Percentiles rank a stretch among this genome's conserved stretches.
Conservation (phyloP, 148 eudicot species). For the Arbutus unedo region DNA sequence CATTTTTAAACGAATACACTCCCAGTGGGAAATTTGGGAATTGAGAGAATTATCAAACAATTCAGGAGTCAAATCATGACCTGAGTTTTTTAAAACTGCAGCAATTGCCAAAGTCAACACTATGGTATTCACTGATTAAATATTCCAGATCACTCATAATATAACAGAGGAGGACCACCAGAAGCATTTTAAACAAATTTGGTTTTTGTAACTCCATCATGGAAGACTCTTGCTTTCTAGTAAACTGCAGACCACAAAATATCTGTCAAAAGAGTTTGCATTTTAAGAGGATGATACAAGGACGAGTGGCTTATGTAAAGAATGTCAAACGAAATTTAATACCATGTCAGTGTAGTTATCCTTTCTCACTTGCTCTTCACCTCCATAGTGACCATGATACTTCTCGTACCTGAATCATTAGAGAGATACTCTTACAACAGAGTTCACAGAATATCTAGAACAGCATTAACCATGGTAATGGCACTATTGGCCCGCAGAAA, state of each 20-base stretch:
- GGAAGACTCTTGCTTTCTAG: not conserved
- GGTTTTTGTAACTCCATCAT: not conserved
- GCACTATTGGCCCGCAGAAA: not conserved
- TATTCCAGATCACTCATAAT: not conserved
- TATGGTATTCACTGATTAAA: not conserved
- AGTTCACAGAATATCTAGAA: not conserved
- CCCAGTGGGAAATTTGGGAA: not conserved
- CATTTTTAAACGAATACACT: not conserved
- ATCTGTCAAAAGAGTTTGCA: not conserved
- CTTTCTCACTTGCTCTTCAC: conserved; percentile 76
- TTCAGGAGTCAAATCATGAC: not conserved
- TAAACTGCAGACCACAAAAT: not conserved
- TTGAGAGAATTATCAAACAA: not conserved
- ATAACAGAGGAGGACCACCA: not conserved
- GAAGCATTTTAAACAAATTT: too few relatives aligned
- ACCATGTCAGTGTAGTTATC: conserved; percentile 96
- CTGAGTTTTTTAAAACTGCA: not conserved
- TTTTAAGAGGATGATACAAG: not conserved
- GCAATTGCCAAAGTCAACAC: not conserved
- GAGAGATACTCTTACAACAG: not conserved
- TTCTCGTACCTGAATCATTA: conserved; percentile 77
- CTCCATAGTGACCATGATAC: conserved; percentile 80
- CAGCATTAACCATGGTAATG: not conserved
- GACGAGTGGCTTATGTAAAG: not conserved
- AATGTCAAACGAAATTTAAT: conserved; percentile 13